A percentile compares a stretch with the other conserved stretches of the same genome.
Conservation (phyloP, 1,284 basidiomycete species). For the Irpex rosettiformis region DNA sequence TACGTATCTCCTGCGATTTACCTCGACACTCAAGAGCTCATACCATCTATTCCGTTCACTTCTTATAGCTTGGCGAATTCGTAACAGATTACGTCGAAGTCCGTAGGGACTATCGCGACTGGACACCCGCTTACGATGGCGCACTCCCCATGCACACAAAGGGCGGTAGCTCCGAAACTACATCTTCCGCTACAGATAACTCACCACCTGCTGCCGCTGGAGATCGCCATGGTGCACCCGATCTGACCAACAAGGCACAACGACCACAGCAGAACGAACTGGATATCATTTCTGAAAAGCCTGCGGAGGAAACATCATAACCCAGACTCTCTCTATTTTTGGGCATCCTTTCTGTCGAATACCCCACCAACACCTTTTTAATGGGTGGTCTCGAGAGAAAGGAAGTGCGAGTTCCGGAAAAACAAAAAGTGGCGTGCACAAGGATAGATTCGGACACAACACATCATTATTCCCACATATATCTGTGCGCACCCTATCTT, state of each 20-base stretch:
- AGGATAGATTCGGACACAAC: no score
- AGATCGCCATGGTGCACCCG: not conserved
- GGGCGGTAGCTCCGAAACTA: constrained; percentile 13
- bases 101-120: constrained; percentile 64
- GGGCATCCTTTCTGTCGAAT: not conserved
- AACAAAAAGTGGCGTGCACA: no score
- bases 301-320: constrained; percentile 1
- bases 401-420: no score
- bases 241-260: not conserved
- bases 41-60: not conserved
- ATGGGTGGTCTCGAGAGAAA: no score
- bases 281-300: constrained; percentile 4
- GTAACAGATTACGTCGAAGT: constrained; percentile 77
- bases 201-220: not conserved
- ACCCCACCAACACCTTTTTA: no score
- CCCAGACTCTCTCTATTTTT: not conserved
- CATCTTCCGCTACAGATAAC: constrained; percentile 8
- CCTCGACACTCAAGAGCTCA: not conserved
- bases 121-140: constrained; percentile 35
- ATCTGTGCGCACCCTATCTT: not conserved
- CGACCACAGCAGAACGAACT: not conserved
- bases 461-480: not conserved
- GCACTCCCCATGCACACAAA: not conserved
- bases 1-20: constrained; percentile 29
- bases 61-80: constrained; percentile 67